Evolutionary conservation across 2,329 filamentous ascomycete genomes (phyloP).

Genomic region (Xylaria sp.): DNA sequence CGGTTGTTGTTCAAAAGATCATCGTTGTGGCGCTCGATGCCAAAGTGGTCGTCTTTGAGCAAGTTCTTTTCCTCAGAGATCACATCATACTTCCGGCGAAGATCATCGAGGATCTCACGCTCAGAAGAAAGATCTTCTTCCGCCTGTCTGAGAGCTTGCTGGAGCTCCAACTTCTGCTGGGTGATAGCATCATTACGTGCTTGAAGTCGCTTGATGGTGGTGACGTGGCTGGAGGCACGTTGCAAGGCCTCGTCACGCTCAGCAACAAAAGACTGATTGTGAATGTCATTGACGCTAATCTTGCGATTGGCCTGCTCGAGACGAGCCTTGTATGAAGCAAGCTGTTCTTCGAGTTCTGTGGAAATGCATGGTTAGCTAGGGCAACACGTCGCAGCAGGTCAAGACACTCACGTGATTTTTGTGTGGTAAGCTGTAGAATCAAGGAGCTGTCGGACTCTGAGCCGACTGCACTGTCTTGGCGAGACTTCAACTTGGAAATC

Average conservation of each 20-base stretch:
- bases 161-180: conserved; percentile 41
- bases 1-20: conserved; percentile 49
- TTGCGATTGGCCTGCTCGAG: conserved; percentile 60
- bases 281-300: conserved; percentile 56
- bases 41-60: conserved; percentile 47
- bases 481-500: conserved; percentile 39
- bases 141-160: conserved; percentile 31
- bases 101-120: conserved; percentile 30
- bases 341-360: conserved; percentile 52
- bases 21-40: conserved; percentile 50
- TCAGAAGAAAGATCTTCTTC: conserved; percentile 33
- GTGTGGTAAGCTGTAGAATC: conserved; percentile 41
- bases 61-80: conserved; percentile 37
- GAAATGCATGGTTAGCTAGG: conserved; percentile 4
- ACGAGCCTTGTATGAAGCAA: conserved; percentile 55
- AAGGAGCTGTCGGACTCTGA: conserved; percentile 41
- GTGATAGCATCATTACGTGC: conserved; percentile 38
- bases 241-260: conserved; percentile 62
- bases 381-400: neutral
- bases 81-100: conserved; percentile 32
- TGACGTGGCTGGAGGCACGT: conserved; percentile 49
- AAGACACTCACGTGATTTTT: conserved; percentile 52
- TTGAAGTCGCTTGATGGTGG: conserved; percentile 45
- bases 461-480: conserved; percentile 41
- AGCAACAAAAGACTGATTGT: conserved; percentile 55